Percentiles rank a stretch among this genome's conserved stretches.
These are phyloP conservation scores for Erysimum cheiranthoides DNA, from an alignment of 345 rosid genomes.

Conservation along the genomic window DNA sequence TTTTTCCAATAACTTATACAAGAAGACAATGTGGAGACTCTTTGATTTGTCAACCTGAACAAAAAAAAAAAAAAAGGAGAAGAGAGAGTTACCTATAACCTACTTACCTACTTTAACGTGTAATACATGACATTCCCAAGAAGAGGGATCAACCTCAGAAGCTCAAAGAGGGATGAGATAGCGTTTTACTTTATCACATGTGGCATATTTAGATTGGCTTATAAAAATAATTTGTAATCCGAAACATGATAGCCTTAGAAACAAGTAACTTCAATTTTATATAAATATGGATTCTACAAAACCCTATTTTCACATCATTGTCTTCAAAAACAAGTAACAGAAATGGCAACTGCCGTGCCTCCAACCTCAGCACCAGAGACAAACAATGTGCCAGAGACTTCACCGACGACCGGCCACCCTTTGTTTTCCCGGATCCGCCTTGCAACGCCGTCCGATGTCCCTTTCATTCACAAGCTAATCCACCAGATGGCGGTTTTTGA, in stretches of 20 bases:
- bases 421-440: slow-evolving; percentile 85
- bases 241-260: neutral
- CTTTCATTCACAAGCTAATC: slow-evolving; percentile 85
- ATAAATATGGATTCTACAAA: neutral
- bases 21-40: neutral
- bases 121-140: neutral
- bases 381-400: slow-evolving; percentile 49
- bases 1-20: too few species aligned
- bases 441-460: slow-evolving; percentile 73
- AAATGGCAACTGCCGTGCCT: slow-evolving; percentile 85
- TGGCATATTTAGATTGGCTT: neutral
- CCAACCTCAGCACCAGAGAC: slow-evolving; percentile 66
- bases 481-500: slow-evolving; percentile 92
- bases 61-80: neutral
- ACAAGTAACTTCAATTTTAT: neutral
- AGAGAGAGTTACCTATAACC: neutral
- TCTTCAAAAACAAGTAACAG: neutral
- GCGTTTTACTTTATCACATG: neutral
- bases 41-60: neutral
- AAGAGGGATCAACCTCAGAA: neutral
- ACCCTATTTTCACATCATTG: neutral
- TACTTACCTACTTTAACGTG: neutral
- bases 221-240: neutral
- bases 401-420: slow-evolving; percentile 53
- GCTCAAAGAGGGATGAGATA: neutral